These are phyloP conservation scores for Dryas octopetala DNA, from an alignment of 306 rosid genomes.

Conservation along the genomic window DNA sequence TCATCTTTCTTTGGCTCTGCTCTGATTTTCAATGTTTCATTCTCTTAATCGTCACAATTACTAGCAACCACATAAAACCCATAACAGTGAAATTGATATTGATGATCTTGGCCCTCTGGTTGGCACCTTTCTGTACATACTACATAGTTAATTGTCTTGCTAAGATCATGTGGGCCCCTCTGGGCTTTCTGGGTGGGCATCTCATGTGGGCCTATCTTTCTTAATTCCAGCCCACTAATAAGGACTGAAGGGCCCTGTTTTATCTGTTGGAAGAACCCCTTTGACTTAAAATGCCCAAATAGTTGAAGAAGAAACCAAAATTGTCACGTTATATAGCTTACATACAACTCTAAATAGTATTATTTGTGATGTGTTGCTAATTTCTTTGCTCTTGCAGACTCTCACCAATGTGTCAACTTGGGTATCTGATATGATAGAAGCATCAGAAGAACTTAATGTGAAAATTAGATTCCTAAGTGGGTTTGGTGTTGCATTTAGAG, in stretches of 20 bases:
- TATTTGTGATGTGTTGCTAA: neutral
- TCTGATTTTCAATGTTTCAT: neutral
- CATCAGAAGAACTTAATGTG: conserved; percentile 39
- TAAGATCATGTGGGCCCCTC: too few relatives aligned
- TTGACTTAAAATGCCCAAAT: too few relatives aligned
- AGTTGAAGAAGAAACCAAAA: too few relatives aligned
- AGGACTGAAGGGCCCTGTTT: neutral
- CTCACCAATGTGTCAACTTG: conserved; percentile 45
- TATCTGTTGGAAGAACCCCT: too few relatives aligned
- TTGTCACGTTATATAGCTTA: too few relatives aligned
- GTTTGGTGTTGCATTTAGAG: conserved; percentile 49
- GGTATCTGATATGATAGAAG: conserved; percentile 35
- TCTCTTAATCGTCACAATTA: neutral
- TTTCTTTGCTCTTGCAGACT: conserved; percentile 35
- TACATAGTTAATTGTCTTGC: too few relatives aligned
- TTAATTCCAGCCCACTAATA: neutral
- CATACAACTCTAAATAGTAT: neutral
- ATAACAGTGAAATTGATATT: too few relatives aligned
- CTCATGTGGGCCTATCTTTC: neutral
- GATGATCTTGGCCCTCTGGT: too few relatives aligned
- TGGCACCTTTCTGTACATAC: too few relatives aligned
- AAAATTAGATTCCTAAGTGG: conserved; percentile 48
- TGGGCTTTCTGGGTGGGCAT: neutral
- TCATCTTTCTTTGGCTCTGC: neutral
- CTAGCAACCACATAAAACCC: too few relatives aligned